phyloP scores from a whole-genome alignment of 1,139 yeast genomes.

The Taphrina wiesneri region DNA sequence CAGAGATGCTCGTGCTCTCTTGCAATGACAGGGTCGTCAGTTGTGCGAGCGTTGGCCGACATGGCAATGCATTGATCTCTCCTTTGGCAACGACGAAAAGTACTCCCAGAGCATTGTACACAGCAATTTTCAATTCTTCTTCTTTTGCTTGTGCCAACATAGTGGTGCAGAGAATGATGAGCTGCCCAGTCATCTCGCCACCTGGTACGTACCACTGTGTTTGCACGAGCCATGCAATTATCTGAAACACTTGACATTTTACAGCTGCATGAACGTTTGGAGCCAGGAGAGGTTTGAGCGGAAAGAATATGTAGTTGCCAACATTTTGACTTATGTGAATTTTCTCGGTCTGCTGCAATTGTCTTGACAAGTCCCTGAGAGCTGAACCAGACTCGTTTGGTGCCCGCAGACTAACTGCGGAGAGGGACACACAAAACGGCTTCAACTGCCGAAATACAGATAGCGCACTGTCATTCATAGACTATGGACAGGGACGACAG shows the following conservation, averaged over 20 bases:
- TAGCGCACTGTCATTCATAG: constrained; percentile 9
- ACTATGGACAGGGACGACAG: not conserved
- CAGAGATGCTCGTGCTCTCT: not conserved
- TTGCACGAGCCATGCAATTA: constrained; percentile 16
- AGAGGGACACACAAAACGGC: constrained; percentile 23
- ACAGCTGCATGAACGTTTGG: constrained; percentile 1
- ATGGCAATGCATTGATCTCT: not conserved
- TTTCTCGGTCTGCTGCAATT: not conserved
- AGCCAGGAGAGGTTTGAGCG: constrained; percentile 17
- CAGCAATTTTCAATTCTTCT: constrained; percentile 5
- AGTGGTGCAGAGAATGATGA: constrained; percentile 9
- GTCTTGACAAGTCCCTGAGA: not conserved
- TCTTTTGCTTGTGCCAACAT: constrained; percentile 13
- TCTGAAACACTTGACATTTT: not conserved
- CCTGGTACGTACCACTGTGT: constrained; percentile 11
- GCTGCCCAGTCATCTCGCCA: constrained; percentile 19
- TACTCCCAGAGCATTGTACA: not conserved
- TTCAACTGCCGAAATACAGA: not conserved
- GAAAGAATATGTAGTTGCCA: constrained; percentile 27
- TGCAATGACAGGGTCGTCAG: not conserved
- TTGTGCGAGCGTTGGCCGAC: constrained; percentile 29
- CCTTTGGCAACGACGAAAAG: constrained; percentile 9
- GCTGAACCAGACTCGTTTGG: constrained; percentile 11
- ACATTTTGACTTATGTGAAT: constrained; percentile 9
- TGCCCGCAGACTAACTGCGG: not conserved